phyloP scores from a whole-genome alignment of 345 rosid species.

The Populus tremula region DNA sequence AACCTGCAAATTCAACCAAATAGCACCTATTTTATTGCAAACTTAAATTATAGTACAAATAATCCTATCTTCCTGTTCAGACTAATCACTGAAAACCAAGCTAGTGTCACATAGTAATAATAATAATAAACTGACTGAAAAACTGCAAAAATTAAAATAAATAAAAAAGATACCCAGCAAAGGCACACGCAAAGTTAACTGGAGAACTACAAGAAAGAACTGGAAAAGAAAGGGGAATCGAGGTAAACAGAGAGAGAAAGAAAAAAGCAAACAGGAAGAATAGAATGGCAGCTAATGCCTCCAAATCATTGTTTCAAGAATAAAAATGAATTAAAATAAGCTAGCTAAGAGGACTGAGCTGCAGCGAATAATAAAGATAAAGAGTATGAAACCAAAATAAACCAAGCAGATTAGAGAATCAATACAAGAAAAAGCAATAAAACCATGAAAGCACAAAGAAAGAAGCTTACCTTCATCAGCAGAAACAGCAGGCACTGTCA shows the following conservation, averaged over 20 bases:
- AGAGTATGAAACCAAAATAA: not conserved
- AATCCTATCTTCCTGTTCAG: not conserved
- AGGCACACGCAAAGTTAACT: not conserved
- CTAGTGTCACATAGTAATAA: not conserved
- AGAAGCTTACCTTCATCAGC: constrained; percentile 43
- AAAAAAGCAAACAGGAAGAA: not conserved
- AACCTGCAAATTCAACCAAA: not conserved
- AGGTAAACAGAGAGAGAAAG: not conserved
- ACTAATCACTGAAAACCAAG: constrained; percentile 1
- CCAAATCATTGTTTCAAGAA: not conserved
- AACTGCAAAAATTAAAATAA: not conserved
- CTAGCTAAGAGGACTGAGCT: not conserved
- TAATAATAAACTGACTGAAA: not conserved
- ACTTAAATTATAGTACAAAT: not conserved
- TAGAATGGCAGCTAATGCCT: not conserved
- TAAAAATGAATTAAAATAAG: not conserved
- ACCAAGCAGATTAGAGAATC: not conserved
- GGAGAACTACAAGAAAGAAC: not conserved
- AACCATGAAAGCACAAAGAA: constrained; percentile 2
- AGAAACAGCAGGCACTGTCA: constrained; percentile 32
- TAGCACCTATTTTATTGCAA: not conserved
- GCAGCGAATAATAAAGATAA: not conserved
- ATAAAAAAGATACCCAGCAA: not conserved
- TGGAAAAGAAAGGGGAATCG: not conserved
- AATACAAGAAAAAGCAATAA: not conserved